Base-by-base conservation (phyloP, 164 flowering plant genomes). In the Aristolochia californica region DNA sequence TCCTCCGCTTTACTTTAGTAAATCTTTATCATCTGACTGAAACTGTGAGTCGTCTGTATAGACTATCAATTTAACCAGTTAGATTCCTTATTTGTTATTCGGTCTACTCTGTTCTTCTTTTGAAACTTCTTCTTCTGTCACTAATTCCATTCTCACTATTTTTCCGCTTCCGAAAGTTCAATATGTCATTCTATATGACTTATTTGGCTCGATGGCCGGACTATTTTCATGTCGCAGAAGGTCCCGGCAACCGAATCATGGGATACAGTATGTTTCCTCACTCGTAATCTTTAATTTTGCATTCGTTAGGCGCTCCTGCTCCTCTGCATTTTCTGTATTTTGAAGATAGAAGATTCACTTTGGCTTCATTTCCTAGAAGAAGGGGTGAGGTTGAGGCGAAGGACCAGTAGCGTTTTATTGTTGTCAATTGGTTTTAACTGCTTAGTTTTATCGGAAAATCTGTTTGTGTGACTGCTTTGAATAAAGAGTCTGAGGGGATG, bases 161-260 rank as follows among this genome's bases (percentile, higher is more conserved):
- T 23, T 13, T 27, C 25, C 3, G 43, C 9, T 17, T 48, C 43
- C 22, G 21, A 48, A 85, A 91, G 98, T 93, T 93, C 77, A 93
- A 88, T 59, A 85, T 93, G 98, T 88, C 98, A 2, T 93, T 93
- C 73, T 93, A 93, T 72, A 85, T 93, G 95, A 87, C 94, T 21
- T 91, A 91, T 67, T 66, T 87, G 66, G 96, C 95, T 4, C 70
- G 97, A 64, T 93, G 97, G 97, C 97, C 98, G 2, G 97, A 91
- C 48, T 91, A 91, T 60, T 91, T 88, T 64, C 87, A 85, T 63
- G 93, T 87, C 13, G 97, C 97, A 4, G 91, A 86, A 71, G 91
- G 69, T 61, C 97, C 98, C 1, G 97, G 94, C 43, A 73, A 75
- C 60, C 80, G 68, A 53, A 70, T 83, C 70, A 93, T 93, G 98